Base-by-base conservation (phyloP, 75 land plant genomes). In the Selaginella moellendorffii region DNA sequence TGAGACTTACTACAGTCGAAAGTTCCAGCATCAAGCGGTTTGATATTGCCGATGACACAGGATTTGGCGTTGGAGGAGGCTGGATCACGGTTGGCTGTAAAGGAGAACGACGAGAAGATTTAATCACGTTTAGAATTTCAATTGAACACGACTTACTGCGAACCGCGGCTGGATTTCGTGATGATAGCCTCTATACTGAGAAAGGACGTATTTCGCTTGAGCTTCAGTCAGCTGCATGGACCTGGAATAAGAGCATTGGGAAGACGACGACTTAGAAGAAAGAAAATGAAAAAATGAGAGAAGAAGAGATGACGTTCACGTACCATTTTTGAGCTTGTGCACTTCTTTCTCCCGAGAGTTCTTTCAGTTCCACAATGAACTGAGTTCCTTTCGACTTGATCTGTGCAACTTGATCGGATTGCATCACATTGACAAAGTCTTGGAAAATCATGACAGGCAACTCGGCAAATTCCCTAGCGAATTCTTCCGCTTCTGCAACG, bases 11-110 rank as follows among this genome's bases (percentile, higher is more conserved):
- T 28, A 81, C 66, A 64, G 78, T 69, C 19, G 73, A 81, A 54
- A 92, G 76, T 67, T 88, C 97, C 30, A 83, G 69, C 80, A 85
- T 52, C 64, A 88, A 54, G 66, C 86, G 81, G 68, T 86, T 85
- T 23, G 95, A 88, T 64, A 92, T 83, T 10, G 86, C 75, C 26
- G 89, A 78, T 30, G 93, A 92, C 24, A 85, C 83, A 1, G 95
- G 85, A 78, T 88, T 72, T 46, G 95, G 97, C 31, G 62, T 71
- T 21, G 75, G 69, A 8, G 84, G 76, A 17, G 83, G 71, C 28
- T 74, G 72, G 14, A 75, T 81, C 19, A 83, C 78, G 69, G 69
- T 77, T 25, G 95, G 82, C 95, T 90, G 90, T 70, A 80, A 36
- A 5, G 14, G 46, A 14, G 14, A 36, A 14, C 10, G n/a, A n/a